Evolutionary conservation across 345 rosid genomes (phyloP).

Genomic region (Orychophragmus violaceus): DNA sequence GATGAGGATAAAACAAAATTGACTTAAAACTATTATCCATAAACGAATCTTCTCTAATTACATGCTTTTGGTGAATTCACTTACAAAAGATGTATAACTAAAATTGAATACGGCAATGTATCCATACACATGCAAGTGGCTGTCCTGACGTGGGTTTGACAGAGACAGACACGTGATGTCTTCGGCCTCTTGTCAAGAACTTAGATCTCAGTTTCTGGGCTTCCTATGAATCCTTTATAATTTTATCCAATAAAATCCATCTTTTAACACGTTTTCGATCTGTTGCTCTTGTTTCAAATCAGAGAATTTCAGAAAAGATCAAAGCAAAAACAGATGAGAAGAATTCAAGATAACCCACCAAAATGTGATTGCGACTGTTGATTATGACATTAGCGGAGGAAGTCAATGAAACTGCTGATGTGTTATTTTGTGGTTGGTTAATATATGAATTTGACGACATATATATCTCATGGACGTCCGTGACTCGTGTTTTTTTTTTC

Average conservation of each 20-base stretch:
- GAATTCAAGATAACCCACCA: slow-evolving; percentile 6
- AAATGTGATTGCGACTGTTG: neutral
- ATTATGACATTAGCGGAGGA: neutral
- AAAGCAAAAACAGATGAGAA: neutral
- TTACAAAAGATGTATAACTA: neutral
- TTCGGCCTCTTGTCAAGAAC: slow-evolving; percentile 21
- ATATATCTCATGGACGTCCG: slow-evolving; percentile 12
- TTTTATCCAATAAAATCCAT: neutral
- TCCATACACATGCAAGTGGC: slow-evolving; percentile 2
- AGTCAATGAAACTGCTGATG: neutral
- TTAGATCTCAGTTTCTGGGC: slow-evolving; percentile 14
- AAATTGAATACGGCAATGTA: slow-evolving; percentile 10
- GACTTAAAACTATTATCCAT: neutral
- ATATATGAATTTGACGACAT: neutral
- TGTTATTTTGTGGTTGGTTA: neutral
- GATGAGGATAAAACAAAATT: neutral
- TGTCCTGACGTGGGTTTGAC: slow-evolving; percentile 14
- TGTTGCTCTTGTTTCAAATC: neutral
- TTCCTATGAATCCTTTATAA: neutral
- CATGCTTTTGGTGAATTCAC: neutral
- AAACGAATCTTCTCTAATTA: neutral
- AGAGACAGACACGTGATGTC: slow-evolving; percentile 27
- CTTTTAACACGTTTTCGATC: neutral
- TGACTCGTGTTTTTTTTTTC: slow-evolving; percentile 4
- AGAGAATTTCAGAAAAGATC: neutral